These are phyloP conservation scores for Candida sithepensis DNA, from an alignment of 805 yeast species.

Conservation along the genomic window DNA sequence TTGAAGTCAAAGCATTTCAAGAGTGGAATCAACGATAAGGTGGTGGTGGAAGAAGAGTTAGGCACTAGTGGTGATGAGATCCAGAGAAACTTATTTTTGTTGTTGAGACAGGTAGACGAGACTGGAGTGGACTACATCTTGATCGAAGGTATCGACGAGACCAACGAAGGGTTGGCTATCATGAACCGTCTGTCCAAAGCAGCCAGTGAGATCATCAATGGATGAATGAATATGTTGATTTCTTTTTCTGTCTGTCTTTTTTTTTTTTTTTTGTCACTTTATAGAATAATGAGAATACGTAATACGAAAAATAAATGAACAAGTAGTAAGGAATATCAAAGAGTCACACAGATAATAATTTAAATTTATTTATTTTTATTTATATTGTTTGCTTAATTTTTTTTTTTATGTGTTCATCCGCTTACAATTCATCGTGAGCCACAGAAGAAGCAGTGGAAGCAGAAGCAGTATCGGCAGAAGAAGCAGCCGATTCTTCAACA, in stretches of 20 bases:
- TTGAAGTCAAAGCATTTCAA: slow-evolving; percentile 41
- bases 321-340: background rate
- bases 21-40: slow-evolving; percentile 15
- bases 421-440: background rate
- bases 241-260: background rate
- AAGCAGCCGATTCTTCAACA: slow-evolving; percentile 65
- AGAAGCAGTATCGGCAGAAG: slow-evolving; percentile 34
- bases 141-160: slow-evolving; percentile 77
- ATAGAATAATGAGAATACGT: too few relatives aligned
- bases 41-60: slow-evolving; percentile 32
- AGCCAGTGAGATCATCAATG: slow-evolving; percentile 44
- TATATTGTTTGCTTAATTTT: too few relatives aligned
- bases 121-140: slow-evolving; percentile 64
- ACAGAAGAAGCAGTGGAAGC: background rate
- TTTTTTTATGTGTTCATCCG: too few relatives aligned
- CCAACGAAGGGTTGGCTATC: slow-evolving; percentile 84
- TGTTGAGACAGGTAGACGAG: slow-evolving; percentile 74
- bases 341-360: background rate
- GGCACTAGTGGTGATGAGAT: slow-evolving; percentile 55
- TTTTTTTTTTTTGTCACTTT: too few relatives aligned
- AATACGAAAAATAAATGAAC: background rate
- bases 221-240: background rate
- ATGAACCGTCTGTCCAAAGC: slow-evolving; percentile 91
- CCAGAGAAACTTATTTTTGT: slow-evolving; percentile 70
- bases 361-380: too few relatives aligned